These are phyloP conservation scores for Cucurbita maxima DNA, from an alignment of 306 rosid genomes.

Conservation along the genomic window DNA sequence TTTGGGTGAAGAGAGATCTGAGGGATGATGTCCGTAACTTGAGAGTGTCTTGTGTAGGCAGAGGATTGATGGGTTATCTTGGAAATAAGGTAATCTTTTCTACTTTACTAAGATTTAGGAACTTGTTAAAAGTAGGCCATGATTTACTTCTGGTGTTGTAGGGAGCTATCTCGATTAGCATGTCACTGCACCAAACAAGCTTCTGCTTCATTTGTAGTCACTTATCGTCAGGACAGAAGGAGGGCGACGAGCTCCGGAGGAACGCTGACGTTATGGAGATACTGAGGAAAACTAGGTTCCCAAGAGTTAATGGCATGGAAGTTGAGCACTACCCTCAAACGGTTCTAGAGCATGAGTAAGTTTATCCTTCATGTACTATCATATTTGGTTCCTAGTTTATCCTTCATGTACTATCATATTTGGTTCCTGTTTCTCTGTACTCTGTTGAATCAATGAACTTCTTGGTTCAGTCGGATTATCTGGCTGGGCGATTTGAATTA, in stretches of 20 bases:
- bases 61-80: slow-evolving; percentile 98
- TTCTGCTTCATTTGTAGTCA: slow-evolving; percentile 97
- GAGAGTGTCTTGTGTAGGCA: slow-evolving; percentile 94
- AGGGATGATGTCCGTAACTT: slow-evolving; percentile 60
- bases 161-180: slow-evolving; percentile 97
- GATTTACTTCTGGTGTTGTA: slow-evolving; percentile 27
- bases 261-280: slow-evolving; percentile 95
- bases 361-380: not conserved
- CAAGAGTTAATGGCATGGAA: slow-evolving; percentile 45
- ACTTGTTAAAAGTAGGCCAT: not conserved
- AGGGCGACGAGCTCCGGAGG: slow-evolving; percentile 90
- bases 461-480: slow-evolving; percentile 54
- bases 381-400: slow-evolving; percentile 11
- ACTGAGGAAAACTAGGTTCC: slow-evolving; percentile 85
- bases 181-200: slow-evolving; percentile 94
- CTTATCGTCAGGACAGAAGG: slow-evolving; percentile 96
- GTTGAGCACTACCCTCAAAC: slow-evolving; percentile 64
- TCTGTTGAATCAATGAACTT: not conserved
- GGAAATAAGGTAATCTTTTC: slow-evolving; percentile 64
- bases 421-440: not conserved
- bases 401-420: not conserved
- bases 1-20: slow-evolving; percentile 80
- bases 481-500: slow-evolving; percentile 99
- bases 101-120: not conserved
- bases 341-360: slow-evolving; percentile 83